Evolutionary conservation across 2,329 filamentous ascomycete species (phyloP), one percentile per base, ranked within the genome.

Genomic region (Camptophora hylomeconis): DNA sequence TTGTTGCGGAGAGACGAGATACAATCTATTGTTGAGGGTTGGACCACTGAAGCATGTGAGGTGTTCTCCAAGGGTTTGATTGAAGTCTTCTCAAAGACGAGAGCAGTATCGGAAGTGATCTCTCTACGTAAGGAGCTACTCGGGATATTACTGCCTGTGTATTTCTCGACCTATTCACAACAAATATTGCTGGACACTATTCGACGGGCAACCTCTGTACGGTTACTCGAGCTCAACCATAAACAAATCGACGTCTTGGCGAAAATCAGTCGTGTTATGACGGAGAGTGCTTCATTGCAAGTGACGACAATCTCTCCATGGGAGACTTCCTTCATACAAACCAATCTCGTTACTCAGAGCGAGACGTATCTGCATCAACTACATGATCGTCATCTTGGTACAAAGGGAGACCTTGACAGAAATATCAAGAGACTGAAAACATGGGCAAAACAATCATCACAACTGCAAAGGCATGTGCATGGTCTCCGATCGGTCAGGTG

Each of bases 111-210:
- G 39, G 63, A 68, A n/a, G n/a, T n/a, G n/a, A n/a, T n/a, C n/a
- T n/a, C n/a, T n/a, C n/a, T 92, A 30, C 70, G 83, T 24, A 78
- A 73, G 26, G 67, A 68, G 20, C 65, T 84, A 5, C 54, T 92
- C 25, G 72, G 79, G 42, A 67, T 78, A 7, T 89, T 83, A 79
- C 75, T 92, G 31, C 63, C 72, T 12, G 72, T 41, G 61, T 68
- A 44, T 75, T 77, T 19, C 64, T 86, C 46, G 67, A 86, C 49
- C 2, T 46, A 49, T 3, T 50, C 49, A 1, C 56, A 55, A 40
- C 48, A 42, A 19, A 67, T 75, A 2, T 66, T 69, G 4, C 20
- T 15, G 28, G 66, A 80, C 42, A 65, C 69, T 7, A 57, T 92
- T 24, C 69, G 82, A 16, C 61, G 67, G 19, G 65, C 69, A 3